These are phyloP conservation scores for Xylaria castorea DNA, from an alignment of 495 filamentous ascomycete species.

Conservation along the genomic window DNA sequence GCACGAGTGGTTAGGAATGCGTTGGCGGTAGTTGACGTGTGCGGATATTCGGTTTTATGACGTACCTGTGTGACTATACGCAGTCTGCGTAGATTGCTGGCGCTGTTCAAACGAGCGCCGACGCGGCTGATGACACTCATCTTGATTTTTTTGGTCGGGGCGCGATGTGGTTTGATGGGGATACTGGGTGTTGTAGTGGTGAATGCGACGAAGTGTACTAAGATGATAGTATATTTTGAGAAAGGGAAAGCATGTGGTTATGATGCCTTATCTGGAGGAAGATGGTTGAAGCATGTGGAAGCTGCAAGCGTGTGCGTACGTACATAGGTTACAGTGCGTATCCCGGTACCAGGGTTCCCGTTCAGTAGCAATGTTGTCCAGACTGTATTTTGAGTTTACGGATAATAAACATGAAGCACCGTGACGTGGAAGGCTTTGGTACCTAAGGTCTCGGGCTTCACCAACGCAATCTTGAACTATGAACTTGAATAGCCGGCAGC, in stretches of 20 bases:
- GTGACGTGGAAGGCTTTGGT: background rate
- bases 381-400: background rate
- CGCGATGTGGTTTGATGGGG: background rate
- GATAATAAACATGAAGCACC: background rate
- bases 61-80: background rate
- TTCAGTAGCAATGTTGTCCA: background rate
- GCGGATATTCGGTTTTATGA: background rate
- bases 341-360: background rate
- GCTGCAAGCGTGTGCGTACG: background rate
- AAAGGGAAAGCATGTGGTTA: background rate
- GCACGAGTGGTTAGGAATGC: background rate
- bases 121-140: slow-evolving; percentile 9
- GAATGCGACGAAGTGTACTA: background rate
- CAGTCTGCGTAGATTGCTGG: background rate
- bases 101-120: background rate
- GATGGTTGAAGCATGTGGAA: background rate
- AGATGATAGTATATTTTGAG: background rate
- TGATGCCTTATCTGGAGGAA: background rate
- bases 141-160: background rate
- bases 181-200: background rate
- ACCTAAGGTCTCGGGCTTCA: background rate
- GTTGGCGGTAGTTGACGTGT: background rate
- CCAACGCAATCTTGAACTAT: background rate
- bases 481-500: background rate
- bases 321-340: background rate